Evolutionary conservation across 1,139 yeast species (phyloP).

Genomic region (Hansenula sp.): DNA sequence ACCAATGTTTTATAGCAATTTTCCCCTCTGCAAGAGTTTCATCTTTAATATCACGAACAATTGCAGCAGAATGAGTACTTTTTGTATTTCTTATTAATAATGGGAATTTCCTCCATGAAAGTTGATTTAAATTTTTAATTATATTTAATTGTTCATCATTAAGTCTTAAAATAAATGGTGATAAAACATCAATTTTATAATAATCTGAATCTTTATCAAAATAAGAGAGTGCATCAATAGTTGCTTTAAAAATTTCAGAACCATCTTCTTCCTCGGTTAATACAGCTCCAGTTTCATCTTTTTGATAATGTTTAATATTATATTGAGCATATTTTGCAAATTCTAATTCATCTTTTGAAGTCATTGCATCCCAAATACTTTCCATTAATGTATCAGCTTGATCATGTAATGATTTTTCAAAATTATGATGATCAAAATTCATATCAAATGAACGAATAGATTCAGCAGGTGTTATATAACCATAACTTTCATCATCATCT

Average conservation of each 20-base stretch:
- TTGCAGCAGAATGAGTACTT: constrained; percentile 78
- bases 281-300: background rate
- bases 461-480: constrained; percentile 7
- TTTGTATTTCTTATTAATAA: constrained; percentile 60
- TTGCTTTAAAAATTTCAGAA: constrained; percentile 6
- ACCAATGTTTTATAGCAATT: constrained; percentile 61
- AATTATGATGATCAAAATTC: constrained; percentile 9
- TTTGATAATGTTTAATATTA: constrained; percentile 5
- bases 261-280: background rate
- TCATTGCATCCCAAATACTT: constrained; percentile 54
- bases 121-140: constrained; percentile 49
- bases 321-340: constrained; percentile 14
- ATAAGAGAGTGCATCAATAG: constrained; percentile 13
- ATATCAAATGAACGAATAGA: constrained; percentile 3
- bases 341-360: constrained; percentile 16
- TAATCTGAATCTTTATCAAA: constrained; percentile 15
- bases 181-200: constrained; percentile 12
- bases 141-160: constrained; percentile 44
- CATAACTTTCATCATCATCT: constrained; percentile 10
- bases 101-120: constrained; percentile 69
- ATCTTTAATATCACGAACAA: constrained; percentile 54
- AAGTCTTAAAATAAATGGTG: constrained; percentile 35
- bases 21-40: constrained; percentile 49
- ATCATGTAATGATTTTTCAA: constrained; percentile 25
- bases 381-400: constrained; percentile 35